Evolutionary conservation across 202 grass and related monocot species (phyloP).

Genomic region (Digitaria exilis): DNA sequence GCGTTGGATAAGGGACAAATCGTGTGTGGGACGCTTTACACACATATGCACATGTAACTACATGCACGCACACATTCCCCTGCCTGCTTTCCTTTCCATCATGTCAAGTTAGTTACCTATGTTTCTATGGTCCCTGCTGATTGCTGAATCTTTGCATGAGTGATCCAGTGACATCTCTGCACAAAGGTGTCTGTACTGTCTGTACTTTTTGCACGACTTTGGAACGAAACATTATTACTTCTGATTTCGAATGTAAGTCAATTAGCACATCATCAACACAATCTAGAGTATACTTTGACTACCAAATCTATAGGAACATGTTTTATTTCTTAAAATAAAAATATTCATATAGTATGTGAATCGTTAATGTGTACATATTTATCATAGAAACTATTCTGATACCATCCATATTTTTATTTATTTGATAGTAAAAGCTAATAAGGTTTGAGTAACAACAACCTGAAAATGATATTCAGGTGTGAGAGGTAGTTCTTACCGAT

Average conservation of each 20-base stretch:
- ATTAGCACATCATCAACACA: neutral
- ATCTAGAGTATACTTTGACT: too few relatives aligned
- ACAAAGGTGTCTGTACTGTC: neutral
- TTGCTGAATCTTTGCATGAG: neutral
- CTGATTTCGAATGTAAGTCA: neutral
- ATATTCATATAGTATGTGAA: neutral
- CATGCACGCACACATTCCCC: slow-evolving; percentile 17
- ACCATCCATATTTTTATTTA: too few relatives aligned
- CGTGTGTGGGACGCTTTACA: slow-evolving; percentile 13
- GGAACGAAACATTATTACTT: neutral
- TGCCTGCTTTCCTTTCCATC: slow-evolving; percentile 1
- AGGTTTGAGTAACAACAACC: neutral
- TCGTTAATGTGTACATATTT: neutral
- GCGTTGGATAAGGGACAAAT: slow-evolving; percentile 29
- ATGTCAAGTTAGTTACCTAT: slow-evolving; percentile 34
- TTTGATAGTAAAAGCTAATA: neutral
- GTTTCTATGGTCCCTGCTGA: slow-evolving; percentile 7
- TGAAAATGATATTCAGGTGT: neutral
- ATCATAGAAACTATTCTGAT: too few relatives aligned
- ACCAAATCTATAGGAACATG: neutral
- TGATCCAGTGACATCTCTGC: slow-evolving; percentile 11
- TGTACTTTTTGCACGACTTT: neutral
- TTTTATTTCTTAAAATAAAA: neutral
- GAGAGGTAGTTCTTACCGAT: neutral
- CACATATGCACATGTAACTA: slow-evolving; percentile 24